Percentiles rank a stretch among this genome's conserved stretches.
phyloP scores from a whole-genome alignment of 225 moss, liverwort and hornwort genomes.

The Bryoerythrophyllum caledonicum region DNA sequence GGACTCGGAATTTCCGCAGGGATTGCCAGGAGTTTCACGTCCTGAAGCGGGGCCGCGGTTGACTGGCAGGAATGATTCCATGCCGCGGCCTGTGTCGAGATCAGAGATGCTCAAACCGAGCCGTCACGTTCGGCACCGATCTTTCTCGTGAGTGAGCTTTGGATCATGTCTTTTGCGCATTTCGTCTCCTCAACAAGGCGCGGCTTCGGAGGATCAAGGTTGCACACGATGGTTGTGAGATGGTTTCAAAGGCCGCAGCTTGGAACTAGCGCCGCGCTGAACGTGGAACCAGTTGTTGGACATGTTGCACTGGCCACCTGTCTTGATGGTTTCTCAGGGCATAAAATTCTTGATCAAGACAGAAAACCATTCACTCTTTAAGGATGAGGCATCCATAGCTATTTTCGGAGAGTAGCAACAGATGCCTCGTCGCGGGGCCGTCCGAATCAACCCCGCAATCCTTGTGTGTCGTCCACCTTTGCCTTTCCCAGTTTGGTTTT shows the following conservation, averaged over 20 bases:
- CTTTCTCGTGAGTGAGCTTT: constrained; percentile 29
- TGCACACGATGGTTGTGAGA: not conserved
- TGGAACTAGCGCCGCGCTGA: not conserved
- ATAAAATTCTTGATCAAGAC: not conserved
- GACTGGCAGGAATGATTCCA: constrained; percentile 34
- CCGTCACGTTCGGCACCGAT: constrained; percentile 44
- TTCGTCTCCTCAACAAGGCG: not conserved
- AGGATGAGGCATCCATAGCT: no score
- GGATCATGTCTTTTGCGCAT: not conserved
- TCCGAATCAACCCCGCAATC: no score
- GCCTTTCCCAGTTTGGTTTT: no score
- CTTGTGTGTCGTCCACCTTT: no score
- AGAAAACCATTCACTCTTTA: no score
- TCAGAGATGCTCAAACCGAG: not conserved
- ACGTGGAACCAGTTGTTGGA: not conserved
- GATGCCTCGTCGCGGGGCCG: no score
- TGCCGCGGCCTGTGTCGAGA: constrained; percentile 30
- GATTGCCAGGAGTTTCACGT: not conserved
- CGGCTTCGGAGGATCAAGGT: not conserved
- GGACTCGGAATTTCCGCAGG: not conserved
- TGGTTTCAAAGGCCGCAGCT: not conserved
- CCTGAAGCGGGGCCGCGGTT: not conserved
- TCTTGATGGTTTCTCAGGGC: no score
- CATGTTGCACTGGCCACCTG: not conserved
- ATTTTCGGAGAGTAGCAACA: no score